Base-by-base conservation (phyloP, 805 yeast genomes). In the Ogataea methylovora region DNA sequence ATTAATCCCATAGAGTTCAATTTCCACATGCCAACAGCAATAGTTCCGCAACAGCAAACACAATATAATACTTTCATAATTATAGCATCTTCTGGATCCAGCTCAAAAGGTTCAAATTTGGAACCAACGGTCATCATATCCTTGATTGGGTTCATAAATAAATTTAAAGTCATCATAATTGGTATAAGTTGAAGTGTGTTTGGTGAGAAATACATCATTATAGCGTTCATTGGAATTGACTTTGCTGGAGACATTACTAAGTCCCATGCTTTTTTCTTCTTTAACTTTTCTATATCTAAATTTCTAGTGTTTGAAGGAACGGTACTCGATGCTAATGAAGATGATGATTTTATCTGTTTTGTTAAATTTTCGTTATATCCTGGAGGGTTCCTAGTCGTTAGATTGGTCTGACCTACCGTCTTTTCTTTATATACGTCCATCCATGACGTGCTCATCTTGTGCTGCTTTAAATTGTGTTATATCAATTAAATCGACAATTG, bases 191-290 rank as follows among this genome's bases (percentile, higher is more conserved):
- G 97, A 19, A 92, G 62, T 4, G 94, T 74, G 48, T 82, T 81
- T 22, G 97, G 97, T 0, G 95, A 77, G 85, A 90, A 84, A 56
- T 85, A 92, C 40, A 86, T 77, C 95, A 90, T 85, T 31, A 85
- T 63, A 32, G 84, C 56, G 50, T 85, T 92, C 94, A 86, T 83
- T 7, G 97, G 95, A n/a, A 92, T 70, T 20, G 42, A 51, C 52
- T 87, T 90, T 3, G 86, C 84, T 0, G 97, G 96, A 1, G 77
- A 76, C 12, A 73, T 58, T 2, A 96, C 94, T 25, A 84, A 52
- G 38, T 84, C 92, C 95, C 96, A 86, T 0, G 94, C 88, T 49
- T 82, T 83, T 49, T 79, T 72, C 16, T 62, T 53, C 45, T 65
- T 71, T 37, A 71, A 54, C 27, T 58, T 59, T 26, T 59, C 66